Evolutionary conservation across 1,284 basidiomycete genomes (phyloP).

Genomic region (Tilletia indica): DNA sequence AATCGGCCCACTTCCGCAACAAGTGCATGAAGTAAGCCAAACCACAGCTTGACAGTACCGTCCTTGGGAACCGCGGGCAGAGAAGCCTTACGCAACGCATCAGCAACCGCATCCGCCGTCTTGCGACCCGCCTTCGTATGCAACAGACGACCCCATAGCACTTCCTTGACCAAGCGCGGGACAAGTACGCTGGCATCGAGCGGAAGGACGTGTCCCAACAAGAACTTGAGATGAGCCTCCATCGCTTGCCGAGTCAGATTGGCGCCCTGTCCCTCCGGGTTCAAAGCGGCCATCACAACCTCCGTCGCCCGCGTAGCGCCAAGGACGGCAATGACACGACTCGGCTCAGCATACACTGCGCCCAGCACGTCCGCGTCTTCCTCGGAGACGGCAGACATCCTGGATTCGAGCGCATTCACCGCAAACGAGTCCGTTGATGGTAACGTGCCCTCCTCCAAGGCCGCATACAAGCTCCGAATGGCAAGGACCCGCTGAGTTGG

Average conservation of each 20-base stretch:
- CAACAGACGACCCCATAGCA: conserved; percentile 3
- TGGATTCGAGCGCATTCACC: conserved; percentile 33
- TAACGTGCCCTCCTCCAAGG: conserved; percentile 28
- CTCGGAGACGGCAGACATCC: conserved; percentile 31
- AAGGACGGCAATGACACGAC: background rate
- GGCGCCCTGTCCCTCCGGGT: background rate
- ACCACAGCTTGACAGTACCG: background rate
- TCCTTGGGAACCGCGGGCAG: conserved; percentile 15
- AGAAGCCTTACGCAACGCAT: conserved; percentile 30
- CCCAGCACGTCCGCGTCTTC: conserved; percentile 34
- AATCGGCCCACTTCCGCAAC: background rate
- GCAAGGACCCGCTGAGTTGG: conserved; percentile 35
- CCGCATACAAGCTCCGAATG: conserved; percentile 34
- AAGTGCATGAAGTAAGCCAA: background rate
- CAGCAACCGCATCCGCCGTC: conserved; percentile 8
- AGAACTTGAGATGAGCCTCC: conserved; percentile 29
- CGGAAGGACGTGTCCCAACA: conserved; percentile 21
- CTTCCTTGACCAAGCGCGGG: background rate
- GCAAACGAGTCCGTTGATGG: conserved; percentile 38
- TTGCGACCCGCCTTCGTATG: conserved; percentile 20
- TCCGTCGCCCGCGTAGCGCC: background rate
- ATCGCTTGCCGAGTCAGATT: conserved; percentile 21
- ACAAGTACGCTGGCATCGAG: conserved; percentile 17
- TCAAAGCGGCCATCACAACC: conserved; percentile 11
- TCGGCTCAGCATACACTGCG: conserved; percentile 29